Evolutionary conservation across 2,329 filamentous ascomycete species (phyloP), one percentile per base, ranked within the genome.

Genomic region (Metarhizium robertsii): DNA sequence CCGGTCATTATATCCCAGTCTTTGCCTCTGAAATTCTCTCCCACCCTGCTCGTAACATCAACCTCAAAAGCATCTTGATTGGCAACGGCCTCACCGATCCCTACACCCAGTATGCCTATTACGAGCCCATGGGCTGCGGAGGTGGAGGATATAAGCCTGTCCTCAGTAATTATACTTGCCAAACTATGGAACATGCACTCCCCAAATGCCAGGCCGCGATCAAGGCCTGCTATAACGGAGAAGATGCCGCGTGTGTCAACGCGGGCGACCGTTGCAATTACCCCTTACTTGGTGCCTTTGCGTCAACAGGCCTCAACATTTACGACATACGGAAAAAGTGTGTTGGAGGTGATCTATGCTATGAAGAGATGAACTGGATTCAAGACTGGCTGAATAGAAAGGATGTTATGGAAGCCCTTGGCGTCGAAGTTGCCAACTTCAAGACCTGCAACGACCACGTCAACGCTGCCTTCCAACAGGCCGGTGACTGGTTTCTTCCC

Each of bases 401-500:
- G 55, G 79, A 88, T 16, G 92, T 97, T 60, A 88, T 88, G 78
- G 81, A 91, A 66, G 90, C 91, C 49, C 81, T 97, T 36, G 92
- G 92, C 60, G 91, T 85, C 53, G 92, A 97, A 75, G 90, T 96
- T 55, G 79, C 83, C 62, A 82, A 79, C 68, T 97, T 95, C 72
- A 88, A 96, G 68, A 92, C 87, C 70, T 97, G 92, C 84, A 97
- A 97, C 82, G 90, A 92, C 65, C 89, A 96, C 73, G 92, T 97
- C 75, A 96, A 96, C 84, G 84, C 90, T 67, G 95, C 95, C 81
- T 97, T 99, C 83, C 77, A 96, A 55, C 92, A 96, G 76, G 86
- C 92, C 67, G 92, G 92, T 68, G 92, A 99, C 75, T 97, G 92
- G 92, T 96, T 96, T 88, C 86, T 95, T 80, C 92, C 92, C 50